phyloP scores from a whole-genome alignment of 2,329 filamentous ascomycete genomes.

The Colletotrichum sp. region DNA sequence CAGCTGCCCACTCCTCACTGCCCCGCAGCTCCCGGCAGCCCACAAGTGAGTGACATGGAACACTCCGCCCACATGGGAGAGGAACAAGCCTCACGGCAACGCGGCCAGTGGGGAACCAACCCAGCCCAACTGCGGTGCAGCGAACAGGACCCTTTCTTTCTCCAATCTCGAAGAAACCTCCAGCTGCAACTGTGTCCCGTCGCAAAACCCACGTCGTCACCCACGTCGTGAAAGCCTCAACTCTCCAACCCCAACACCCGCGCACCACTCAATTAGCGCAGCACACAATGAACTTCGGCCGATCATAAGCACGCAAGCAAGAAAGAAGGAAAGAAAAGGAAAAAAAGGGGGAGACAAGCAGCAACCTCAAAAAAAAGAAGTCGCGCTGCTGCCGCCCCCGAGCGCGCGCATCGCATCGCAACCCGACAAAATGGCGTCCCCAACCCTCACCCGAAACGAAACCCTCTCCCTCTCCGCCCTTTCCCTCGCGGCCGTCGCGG shows the following conservation, averaged over 20 bases:
- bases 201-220: background rate
- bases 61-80: background rate
- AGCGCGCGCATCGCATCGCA: background rate
- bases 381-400: background rate
- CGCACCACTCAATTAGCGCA: background rate
- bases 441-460: slow-evolving; percentile 56
- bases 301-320: background rate
- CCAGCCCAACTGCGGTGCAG: background rate
- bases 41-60: background rate
- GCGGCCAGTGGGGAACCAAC: background rate
- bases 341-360: background rate
- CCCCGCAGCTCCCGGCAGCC: background rate
- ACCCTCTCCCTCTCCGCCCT: slow-evolving; percentile 65
- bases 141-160: background rate
- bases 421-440: slow-evolving; percentile 30
- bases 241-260: background rate
- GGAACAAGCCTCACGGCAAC: background rate
- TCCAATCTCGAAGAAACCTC: background rate
- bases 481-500: slow-evolving; percentile 70
- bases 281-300: background rate
- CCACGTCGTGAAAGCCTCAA: background rate
- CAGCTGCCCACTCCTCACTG: background rate
- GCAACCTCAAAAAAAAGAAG: background rate
- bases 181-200: slow-evolving; percentile 19
- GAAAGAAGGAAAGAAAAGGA: background rate